These are phyloP conservation scores for Rhodomyrtus psidioides DNA, from an alignment of 441 rosid species.

Conservation along the genomic window DNA sequence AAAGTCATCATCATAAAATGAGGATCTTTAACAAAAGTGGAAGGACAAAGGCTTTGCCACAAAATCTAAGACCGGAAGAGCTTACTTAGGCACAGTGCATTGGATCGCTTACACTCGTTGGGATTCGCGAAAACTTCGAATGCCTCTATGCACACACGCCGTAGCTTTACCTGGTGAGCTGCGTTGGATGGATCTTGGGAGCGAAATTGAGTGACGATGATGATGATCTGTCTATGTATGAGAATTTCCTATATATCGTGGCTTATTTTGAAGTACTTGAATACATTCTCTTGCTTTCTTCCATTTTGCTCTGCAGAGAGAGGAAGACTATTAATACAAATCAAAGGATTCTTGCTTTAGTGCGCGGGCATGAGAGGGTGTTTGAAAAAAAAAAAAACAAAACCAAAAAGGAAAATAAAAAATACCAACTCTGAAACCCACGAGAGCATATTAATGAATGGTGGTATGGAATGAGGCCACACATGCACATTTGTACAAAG, in stretches of 20 bases:
- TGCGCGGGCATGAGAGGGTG: conserved; percentile 67
- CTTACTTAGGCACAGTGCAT: neutral
- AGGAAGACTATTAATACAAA: conserved; percentile 15
- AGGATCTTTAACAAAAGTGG: neutral
- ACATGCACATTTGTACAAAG: neutral
- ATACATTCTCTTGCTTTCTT: neutral
- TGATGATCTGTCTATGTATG: neutral
- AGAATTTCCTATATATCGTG: neutral
- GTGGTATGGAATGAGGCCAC: neutral
- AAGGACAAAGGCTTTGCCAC: neutral
- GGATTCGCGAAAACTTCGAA: conserved; percentile 2
- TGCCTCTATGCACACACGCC: neutral
- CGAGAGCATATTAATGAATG: conserved; percentile 28
- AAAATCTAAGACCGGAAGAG: neutral
- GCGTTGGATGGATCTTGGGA: conserved; percentile 14
- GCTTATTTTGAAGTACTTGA: neutral
- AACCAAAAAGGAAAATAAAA: conserved; percentile 37
- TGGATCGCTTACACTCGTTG: neutral
- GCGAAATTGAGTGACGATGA: conserved; percentile 2
- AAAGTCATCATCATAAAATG: neutral
- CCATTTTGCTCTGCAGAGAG: neutral
- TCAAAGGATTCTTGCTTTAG: conserved; percentile 54
- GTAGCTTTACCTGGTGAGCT: neutral
- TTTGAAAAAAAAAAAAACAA: conserved; percentile 33
- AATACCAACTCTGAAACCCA: conserved; percentile 46